Evolutionary conservation across 257 asterid species (phyloP).

Genomic region (Salvia rosmarinus): DNA sequence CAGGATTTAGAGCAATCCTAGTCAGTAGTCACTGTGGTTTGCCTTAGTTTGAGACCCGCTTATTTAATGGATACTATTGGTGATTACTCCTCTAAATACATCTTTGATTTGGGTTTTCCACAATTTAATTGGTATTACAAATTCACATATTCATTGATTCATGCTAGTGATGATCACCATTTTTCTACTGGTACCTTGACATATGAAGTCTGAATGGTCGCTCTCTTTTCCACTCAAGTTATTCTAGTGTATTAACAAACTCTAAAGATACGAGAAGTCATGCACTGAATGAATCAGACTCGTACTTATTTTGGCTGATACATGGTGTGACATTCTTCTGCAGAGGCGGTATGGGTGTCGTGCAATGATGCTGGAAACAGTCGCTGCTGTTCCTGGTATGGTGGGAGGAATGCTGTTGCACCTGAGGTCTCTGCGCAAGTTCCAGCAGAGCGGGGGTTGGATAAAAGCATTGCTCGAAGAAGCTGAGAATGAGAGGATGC

Average conservation of each 20-base stretch:
- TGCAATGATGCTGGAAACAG: slow-evolving; percentile 98
- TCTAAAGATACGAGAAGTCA: too few species aligned
- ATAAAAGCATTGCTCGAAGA: slow-evolving; percentile 92
- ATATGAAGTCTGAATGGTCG: not conserved
- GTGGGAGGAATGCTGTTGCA: slow-evolving; percentile 91
- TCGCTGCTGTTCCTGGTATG: slow-evolving; percentile 98
- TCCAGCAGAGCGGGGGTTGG: slow-evolving; percentile 96
- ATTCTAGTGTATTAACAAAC: not conserved
- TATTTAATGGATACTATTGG: not conserved
- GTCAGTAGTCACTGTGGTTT: not conserved
- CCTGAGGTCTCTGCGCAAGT: slow-evolving; percentile 79
- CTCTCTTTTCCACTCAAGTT: not conserved
- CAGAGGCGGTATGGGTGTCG: slow-evolving; percentile 94
- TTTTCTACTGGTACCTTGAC: slow-evolving; percentile 14
- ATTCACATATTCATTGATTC: not conserved
- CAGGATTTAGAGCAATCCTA: too few species aligned
- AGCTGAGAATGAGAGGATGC: slow-evolving; percentile 99
- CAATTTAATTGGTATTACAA: not conserved
- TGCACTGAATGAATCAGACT: not conserved
- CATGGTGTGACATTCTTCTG: not conserved
- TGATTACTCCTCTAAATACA: not conserved
- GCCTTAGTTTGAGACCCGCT: slow-evolving; percentile 1
- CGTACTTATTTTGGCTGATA: not conserved
- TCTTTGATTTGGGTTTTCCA: not conserved
- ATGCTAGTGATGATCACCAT: not conserved